A percentile compares a stretch with the other conserved stretches of the same genome.
These are phyloP conservation scores for Kregervanrija fluxuum DNA, from an alignment of 805 yeast genomes.

Conservation along the genomic window DNA sequence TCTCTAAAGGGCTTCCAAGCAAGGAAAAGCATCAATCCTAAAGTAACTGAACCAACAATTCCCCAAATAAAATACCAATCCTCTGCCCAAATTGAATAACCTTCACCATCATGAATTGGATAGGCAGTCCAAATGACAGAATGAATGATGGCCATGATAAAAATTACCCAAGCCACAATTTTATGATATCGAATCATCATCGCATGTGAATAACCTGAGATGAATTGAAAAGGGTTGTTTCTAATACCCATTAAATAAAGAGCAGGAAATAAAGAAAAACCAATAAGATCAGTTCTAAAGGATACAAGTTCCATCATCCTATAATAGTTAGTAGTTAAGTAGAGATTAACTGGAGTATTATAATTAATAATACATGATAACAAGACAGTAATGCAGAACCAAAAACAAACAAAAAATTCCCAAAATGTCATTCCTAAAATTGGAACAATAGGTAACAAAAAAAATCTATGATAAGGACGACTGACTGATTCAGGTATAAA, in stretches of 20 bases:
- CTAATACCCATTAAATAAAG: constrained; percentile 62
- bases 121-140: constrained; percentile 45
- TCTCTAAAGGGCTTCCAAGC: constrained; percentile 26
- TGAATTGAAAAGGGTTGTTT: constrained; percentile 56
- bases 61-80: constrained; percentile 39
- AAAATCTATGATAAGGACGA: constrained; percentile 1
- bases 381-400: constrained; percentile 26
- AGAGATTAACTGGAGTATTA: constrained; percentile 33
- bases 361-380: constrained; percentile 31
- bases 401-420: constrained; percentile 21
- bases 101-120: constrained; percentile 31
- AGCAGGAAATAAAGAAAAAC: constrained; percentile 48
- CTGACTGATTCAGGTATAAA: constrained; percentile 1
- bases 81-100: constrained; percentile 34
- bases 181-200: constrained; percentile 60
- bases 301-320: constrained; percentile 32
- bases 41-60: constrained; percentile 14
- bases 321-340: constrained; percentile 25
- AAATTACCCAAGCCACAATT: constrained; percentile 51
- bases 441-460: constrained; percentile 5
- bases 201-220: constrained; percentile 58
- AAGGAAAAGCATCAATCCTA: constrained; percentile 12
- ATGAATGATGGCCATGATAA: constrained; percentile 48
- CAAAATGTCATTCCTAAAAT: constrained; percentile 13
- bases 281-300: constrained; percentile 47